phyloP scores from a whole-genome alignment of 805 yeast genomes.

The Suhomyces sp. region DNA sequence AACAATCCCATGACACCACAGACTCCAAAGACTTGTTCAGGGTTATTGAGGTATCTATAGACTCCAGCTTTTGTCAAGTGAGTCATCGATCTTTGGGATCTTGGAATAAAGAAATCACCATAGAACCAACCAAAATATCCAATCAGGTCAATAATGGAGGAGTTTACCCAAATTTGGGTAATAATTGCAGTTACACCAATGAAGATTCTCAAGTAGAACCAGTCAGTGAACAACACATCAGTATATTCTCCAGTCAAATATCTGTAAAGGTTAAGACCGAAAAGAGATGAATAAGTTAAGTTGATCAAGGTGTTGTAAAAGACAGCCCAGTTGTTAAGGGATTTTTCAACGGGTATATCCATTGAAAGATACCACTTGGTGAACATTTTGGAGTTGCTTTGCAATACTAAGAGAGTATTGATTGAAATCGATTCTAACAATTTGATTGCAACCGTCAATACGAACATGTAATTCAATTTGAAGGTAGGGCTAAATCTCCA shows the following conservation, averaged over 20 bases:
- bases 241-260: conserved; percentile 16
- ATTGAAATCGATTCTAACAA: conserved; percentile 50
- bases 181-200: conserved; percentile 55
- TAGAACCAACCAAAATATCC: conserved; percentile 90
- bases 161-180: conserved; percentile 68
- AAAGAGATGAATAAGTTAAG: conserved; percentile 55
- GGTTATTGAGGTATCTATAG: conserved; percentile 77
- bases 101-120: conserved; percentile 77
- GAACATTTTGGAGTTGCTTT: conserved; percentile 60
- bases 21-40: conserved; percentile 75
- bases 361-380: conserved; percentile 63
- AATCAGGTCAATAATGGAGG: conserved; percentile 65
- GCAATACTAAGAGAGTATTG: conserved; percentile 52
- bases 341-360: conserved; percentile 62
- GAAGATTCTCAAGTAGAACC: conserved; percentile 53
- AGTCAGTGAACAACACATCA: conserved; percentile 26
- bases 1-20: conserved; percentile 80
- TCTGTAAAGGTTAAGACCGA: conserved; percentile 39
- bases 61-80: conserved; percentile 74
- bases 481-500: conserved; percentile 20
- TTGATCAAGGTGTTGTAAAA: conserved; percentile 53
- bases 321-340: conserved; percentile 72
- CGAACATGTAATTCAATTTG: conserved; percentile 30
- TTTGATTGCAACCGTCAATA: conserved; percentile 47
- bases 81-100: conserved; percentile 38